These are phyloP conservation scores for Penicillium decumbens DNA, from an alignment of 2,329 filamentous ascomycete species.

Conservation along the genomic window DNA sequence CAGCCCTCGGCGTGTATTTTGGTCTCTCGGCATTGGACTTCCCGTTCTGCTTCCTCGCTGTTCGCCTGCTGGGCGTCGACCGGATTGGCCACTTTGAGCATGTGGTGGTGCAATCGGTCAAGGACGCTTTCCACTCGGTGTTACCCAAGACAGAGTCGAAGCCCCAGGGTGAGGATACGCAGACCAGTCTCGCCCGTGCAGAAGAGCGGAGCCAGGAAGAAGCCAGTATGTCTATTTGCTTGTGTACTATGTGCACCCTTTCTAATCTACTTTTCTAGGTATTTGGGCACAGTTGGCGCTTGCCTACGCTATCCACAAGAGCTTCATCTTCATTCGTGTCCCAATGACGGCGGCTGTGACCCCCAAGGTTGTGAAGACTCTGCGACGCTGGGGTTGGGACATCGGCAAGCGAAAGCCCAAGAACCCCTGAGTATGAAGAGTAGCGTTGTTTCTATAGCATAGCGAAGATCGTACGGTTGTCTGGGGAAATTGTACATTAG, in stretches of 20 bases:
- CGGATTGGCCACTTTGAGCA: constrained; percentile 62
- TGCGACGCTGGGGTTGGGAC: constrained; percentile 88
- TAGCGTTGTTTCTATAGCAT: constrained; percentile 23
- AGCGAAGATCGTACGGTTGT: constrained; percentile 17
- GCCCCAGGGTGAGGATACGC: constrained; percentile 10
- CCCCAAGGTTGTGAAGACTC: constrained; percentile 85
- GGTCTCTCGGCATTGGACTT: constrained; percentile 80
- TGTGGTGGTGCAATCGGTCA: constrained; percentile 39
- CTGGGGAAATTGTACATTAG: constrained; percentile 31
- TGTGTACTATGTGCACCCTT: background rate
- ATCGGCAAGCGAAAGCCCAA: constrained; percentile 70
- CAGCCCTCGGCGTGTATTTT: constrained; percentile 86
- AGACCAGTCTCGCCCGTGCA: constrained; percentile 54
- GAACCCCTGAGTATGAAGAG: constrained; percentile 20
- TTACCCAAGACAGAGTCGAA: constrained; percentile 33
- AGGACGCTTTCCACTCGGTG: constrained; percentile 29
- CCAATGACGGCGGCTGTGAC: constrained; percentile 85
- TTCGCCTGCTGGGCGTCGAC: constrained; percentile 77
- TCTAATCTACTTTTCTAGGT: constrained; percentile 40
- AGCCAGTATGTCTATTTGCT: constrained; percentile 62
- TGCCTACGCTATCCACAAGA: constrained; percentile 96
- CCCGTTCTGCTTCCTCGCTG: constrained; percentile 88
- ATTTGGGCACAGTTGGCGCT: constrained; percentile 83
- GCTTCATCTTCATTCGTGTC: constrained; percentile 92
- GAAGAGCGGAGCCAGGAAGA: constrained; percentile 57